These are phyloP conservation scores for Yamadazyma atmosphaerica DNA, from an alignment of 1,139 yeast genomes.

Conservation along the genomic window DNA sequence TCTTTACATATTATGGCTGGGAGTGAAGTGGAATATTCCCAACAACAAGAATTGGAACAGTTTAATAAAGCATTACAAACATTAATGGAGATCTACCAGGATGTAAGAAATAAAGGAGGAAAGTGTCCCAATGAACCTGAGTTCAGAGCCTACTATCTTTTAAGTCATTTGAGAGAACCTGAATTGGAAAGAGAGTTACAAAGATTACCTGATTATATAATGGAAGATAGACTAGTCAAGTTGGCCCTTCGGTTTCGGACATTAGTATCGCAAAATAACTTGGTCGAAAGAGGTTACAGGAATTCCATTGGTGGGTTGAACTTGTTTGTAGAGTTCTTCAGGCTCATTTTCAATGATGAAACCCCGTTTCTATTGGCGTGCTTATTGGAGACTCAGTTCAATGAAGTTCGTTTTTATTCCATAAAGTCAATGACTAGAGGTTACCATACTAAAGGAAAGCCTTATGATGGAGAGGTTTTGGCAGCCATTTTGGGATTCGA, in stretches of 20 bases:
- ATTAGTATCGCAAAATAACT: conserved; percentile 62
- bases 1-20: conserved; percentile 88
- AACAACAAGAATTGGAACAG: conserved; percentile 95
- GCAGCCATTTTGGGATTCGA: conserved; percentile 66
- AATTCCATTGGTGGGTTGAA: conserved; percentile 63
- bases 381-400: conserved; percentile 76
- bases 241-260: conserved; percentile 70
- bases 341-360: conserved; percentile 41
- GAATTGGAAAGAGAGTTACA: conserved; percentile 81
- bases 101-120: conserved; percentile 70
- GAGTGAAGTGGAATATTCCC: conserved; percentile 73
- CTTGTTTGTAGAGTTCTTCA: conserved; percentile 66
- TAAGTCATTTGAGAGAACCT: conserved; percentile 81
- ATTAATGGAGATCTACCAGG: conserved; percentile 82
- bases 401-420: conserved; percentile 77
- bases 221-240: conserved; percentile 60
- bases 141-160: conserved; percentile 81
- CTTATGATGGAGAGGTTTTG: conserved; percentile 53
- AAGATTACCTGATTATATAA: conserved; percentile 58
- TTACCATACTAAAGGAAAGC: conserved; percentile 70
- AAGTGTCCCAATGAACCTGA: conserved; percentile 85
- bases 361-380: conserved; percentile 77
- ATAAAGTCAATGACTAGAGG: conserved; percentile 67
- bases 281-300: conserved; percentile 56
- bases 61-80: conserved; percentile 91